Evolutionary conservation across 1,284 basidiomycete species (phyloP).

Genomic region (Ceratobasidium sp.): DNA sequence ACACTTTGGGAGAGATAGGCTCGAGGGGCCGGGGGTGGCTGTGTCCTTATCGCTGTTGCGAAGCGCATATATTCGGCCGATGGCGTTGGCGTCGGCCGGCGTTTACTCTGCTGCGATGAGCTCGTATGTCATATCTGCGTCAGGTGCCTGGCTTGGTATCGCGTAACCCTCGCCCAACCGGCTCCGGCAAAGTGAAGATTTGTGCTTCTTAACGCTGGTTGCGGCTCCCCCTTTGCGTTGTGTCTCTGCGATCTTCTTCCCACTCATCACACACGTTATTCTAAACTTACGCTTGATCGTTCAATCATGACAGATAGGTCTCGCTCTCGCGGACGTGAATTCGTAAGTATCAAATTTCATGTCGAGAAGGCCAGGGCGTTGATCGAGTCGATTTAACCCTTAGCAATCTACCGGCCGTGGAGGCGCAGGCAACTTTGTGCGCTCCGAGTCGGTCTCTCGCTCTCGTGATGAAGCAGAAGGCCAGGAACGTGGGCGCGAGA

Average conservation of each 20-base stretch:
- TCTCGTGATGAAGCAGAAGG: slow-evolving; percentile 51
- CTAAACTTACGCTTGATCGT: slow-evolving; percentile 43
- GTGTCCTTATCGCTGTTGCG: slow-evolving; percentile 1
- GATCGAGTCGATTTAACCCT: neutral
- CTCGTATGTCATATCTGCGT: slow-evolving; percentile 25
- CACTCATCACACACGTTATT: neutral
- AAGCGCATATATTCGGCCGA: slow-evolving; percentile 37
- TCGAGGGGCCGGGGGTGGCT: slow-evolving; percentile 26
- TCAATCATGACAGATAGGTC: slow-evolving; percentile 45
- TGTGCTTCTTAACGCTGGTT: slow-evolving; percentile 28
- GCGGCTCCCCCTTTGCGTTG: neutral
- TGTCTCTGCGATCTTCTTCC: slow-evolving; percentile 10
- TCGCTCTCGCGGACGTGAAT: slow-evolving; percentile 47
- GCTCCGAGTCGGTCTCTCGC: slow-evolving; percentile 51
- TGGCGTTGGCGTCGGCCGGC: slow-evolving; percentile 17
- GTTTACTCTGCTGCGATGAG: neutral
- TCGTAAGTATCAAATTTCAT: slow-evolving; percentile 43
- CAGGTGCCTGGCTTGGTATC: slow-evolving; percentile 5
- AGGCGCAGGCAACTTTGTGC: slow-evolving; percentile 69
- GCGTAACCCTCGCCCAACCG: slow-evolving; percentile 24
- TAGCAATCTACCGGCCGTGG: slow-evolving; percentile 70
- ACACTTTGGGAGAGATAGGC: slow-evolving; percentile 9
- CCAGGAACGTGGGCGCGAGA: slow-evolving; percentile 56
- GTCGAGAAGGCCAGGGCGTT: slow-evolving; percentile 3
- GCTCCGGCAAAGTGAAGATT: slow-evolving; percentile 14